phyloP scores from a whole-genome alignment of 108 stramenopile species.

The Nitzschia putrida region DNA sequence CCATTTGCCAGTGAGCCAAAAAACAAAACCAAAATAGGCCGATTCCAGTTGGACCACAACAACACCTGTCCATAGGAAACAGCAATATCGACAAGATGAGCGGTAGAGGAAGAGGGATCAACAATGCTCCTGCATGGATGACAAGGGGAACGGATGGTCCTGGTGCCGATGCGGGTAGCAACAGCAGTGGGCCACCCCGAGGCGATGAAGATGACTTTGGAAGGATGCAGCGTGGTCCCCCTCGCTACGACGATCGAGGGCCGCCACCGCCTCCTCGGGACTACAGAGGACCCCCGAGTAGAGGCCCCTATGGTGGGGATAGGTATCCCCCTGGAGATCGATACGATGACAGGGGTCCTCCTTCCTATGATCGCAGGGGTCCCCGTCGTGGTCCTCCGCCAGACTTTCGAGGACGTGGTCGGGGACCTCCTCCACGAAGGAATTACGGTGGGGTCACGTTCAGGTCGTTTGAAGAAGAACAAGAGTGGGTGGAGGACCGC shows the following conservation, averaged over 20 bases:
- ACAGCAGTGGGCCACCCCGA: slow-evolving; percentile 5
- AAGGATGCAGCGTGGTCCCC: slow-evolving; percentile 9
- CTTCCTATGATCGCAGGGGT: slow-evolving; percentile 21
- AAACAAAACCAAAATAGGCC: too few relatives aligned
- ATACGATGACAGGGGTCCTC: slow-evolving; percentile 17
- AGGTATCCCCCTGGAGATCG: background rate
- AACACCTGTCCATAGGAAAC: background rate
- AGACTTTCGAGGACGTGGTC: slow-evolving; percentile 11
- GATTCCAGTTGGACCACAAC: too few relatives aligned
- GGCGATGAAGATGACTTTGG: slow-evolving; percentile 31
- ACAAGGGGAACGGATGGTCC: slow-evolving; percentile 34
- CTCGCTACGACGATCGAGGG: slow-evolving; percentile 2
- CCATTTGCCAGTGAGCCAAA: too few relatives aligned
- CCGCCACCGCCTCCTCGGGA: slow-evolving; percentile 13
- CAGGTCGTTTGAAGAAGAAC: slow-evolving; percentile 79
- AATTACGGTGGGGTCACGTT: slow-evolving; percentile 40
- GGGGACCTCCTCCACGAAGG: slow-evolving; percentile 22
- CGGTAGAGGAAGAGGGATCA: slow-evolving; percentile 55
- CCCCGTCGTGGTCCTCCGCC: slow-evolving; percentile 11
- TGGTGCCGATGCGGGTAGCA: slow-evolving; percentile 6
- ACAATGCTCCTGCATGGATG: slow-evolving; percentile 65
- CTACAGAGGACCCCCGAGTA: slow-evolving; percentile 5
- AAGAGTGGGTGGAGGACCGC: slow-evolving; percentile 78
- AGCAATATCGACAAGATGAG: slow-evolving; percentile 30
- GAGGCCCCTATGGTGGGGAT: slow-evolving; percentile 16